Percentiles rank a stretch among this genome's conserved stretches.
Conservation (phyloP, 2,329 filamentous ascomycete species). For the Colletotrichum eleusines region DNA sequence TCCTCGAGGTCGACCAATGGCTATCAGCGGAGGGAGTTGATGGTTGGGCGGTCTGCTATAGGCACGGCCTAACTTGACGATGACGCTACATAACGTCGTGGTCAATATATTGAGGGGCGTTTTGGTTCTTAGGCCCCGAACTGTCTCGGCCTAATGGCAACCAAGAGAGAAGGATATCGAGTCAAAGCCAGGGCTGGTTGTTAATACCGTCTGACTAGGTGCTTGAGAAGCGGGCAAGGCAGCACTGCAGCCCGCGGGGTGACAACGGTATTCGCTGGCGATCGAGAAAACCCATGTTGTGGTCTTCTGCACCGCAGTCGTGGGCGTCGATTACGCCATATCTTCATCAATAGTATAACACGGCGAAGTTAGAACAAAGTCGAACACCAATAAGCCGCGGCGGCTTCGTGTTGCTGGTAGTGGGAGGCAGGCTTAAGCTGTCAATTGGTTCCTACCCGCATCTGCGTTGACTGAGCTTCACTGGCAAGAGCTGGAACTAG, state of each 20-base stretch:
- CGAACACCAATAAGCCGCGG: background rate
- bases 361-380: background rate
- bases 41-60: background rate
- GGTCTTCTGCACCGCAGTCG: background rate
- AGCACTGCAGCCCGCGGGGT: slow-evolving; percentile 31
- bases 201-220: slow-evolving; percentile 13
- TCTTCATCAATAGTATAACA: background rate
- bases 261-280: slow-evolving; percentile 18
- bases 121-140: slow-evolving; percentile 15
- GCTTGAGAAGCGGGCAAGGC: slow-evolving; percentile 14
- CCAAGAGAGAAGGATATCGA: background rate
- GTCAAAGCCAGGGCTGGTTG: slow-evolving; percentile 16
- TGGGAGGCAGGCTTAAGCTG: background rate
- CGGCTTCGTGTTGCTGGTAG: slow-evolving; percentile 16
- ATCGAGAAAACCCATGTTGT: background rate
- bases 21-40: background rate
- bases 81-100: slow-evolving; percentile 15
- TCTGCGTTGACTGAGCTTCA: background rate
- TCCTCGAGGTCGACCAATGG: slow-evolving; percentile 21
- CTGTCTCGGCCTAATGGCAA: slow-evolving; percentile 13
- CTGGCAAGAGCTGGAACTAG: background rate
- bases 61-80: slow-evolving; percentile 16
- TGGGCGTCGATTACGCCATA: background rate
- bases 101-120: slow-evolving; percentile 21
- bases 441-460: slow-evolving; percentile 17